These are phyloP conservation scores for Hymenoscyphus linearis DNA, from an alignment of 2,329 filamentous ascomycete genomes.

Conservation along the genomic window DNA sequence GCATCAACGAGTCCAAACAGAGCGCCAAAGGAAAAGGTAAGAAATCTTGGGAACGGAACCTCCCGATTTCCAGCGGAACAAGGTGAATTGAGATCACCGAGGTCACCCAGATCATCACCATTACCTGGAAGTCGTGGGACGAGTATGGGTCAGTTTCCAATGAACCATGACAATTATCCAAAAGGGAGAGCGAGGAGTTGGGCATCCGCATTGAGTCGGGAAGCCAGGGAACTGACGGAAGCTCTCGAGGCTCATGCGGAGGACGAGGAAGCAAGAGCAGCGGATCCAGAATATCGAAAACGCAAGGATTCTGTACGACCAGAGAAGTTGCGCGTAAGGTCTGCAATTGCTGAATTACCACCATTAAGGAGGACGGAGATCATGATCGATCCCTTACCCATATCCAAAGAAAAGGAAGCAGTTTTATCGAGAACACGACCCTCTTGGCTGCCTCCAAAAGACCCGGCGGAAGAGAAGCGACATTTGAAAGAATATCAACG, in stretches of 20 bases:
- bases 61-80: slow-evolving; percentile 53
- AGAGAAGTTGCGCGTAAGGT: slow-evolving; percentile 53
- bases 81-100: slow-evolving; percentile 43
- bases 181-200: slow-evolving; percentile 66
- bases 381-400: slow-evolving; percentile 78
- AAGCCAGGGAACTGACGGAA: slow-evolving; percentile 70
- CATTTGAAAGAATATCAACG: slow-evolving; percentile 82
- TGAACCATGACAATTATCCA: slow-evolving; percentile 41
- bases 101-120: slow-evolving; percentile 2
- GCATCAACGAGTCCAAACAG: slow-evolving; percentile 33
- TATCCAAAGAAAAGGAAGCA: slow-evolving; percentile 82
- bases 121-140: slow-evolving; percentile 37
- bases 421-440: slow-evolving; percentile 75
- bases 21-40: slow-evolving; percentile 27
- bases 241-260: slow-evolving; percentile 76
- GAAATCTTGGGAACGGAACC: slow-evolving; percentile 52
- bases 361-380: slow-evolving; percentile 54
- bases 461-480: slow-evolving; percentile 83
- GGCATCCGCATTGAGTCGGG: slow-evolving; percentile 66
- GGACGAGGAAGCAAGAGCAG: slow-evolving; percentile 49
- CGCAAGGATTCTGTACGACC: slow-evolving; percentile 35
- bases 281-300: slow-evolving; percentile 21
- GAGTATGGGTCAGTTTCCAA: slow-evolving; percentile 52
- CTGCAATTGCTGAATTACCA: slow-evolving; percentile 64
- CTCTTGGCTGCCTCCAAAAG: slow-evolving; percentile 80